Base-by-base conservation (phyloP, 2,329 filamentous ascomycete species). In the Fusarium sp. region DNA sequence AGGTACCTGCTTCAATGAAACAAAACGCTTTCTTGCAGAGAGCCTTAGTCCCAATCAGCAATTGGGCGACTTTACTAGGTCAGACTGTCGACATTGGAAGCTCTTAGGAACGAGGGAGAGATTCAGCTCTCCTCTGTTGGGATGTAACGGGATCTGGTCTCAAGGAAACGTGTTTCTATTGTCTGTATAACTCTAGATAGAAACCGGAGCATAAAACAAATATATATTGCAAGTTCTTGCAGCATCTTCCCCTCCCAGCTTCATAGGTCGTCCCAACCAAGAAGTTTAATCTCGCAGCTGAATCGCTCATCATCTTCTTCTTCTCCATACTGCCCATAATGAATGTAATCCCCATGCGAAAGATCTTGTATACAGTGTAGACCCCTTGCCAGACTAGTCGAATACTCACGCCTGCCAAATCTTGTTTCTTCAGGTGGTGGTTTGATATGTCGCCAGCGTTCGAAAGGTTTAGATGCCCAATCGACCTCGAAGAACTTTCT, bases 261-360 rank as follows among this genome's bases (percentile, higher is more conserved):
- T 50, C 14, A 50, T n/a, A 50, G 20, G 28, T 32, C 22, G 8
- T 50, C 28, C 47, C 47, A 50, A 8, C 47, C 47, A 4, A 50
- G 47, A 50, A 50, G 20, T 17, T 12, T n/a, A 17, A 50, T 15
- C 2, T 50, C 6, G 22, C 47, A 50, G 14, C 3, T 8, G 4
- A 50, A 50, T 12, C 28, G 20, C 10, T 8, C 14, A 50, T 50
- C 47, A 8, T 32, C 47, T 8, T 17, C 28, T 11, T 30, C 45
- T 11, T 32, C 47, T 17, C 14, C 47, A n/a, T 50, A 50, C 14
- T n/a, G 28, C 7, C 47, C 28, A 50, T 48, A 45, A 5, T 0
- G 0, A 2, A 26, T 26, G 6, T 14, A 45, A 11, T 2, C 7
- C n/a, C 7, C 5, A 45, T 26, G n/a, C 11, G n/a, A 0, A 45